Evolutionary conservation across 495 filamentous ascomycete genomes (phyloP).

Genomic region (Cudoniella acicularis): DNA sequence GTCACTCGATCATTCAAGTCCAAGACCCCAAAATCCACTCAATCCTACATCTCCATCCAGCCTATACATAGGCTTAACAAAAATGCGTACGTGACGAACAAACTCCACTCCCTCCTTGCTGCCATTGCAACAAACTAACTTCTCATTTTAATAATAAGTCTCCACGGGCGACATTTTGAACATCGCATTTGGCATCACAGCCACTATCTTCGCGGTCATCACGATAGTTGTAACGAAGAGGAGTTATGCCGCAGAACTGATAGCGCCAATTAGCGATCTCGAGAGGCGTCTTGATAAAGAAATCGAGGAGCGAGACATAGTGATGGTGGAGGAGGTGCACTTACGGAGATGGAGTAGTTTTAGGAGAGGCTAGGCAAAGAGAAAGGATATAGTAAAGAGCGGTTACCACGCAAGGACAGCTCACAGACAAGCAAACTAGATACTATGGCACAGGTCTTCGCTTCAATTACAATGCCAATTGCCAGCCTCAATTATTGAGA

Average conservation of each 20-base stretch:
- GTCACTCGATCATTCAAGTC: no score
- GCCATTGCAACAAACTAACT: neutral
- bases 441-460: no score
- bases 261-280: neutral
- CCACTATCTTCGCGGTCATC: slow-evolving; percentile 5
- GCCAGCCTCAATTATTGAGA: no score
- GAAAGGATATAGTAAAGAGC: neutral
- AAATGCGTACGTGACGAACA: no score
- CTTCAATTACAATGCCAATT: no score
- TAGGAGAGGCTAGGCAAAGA: neutral
- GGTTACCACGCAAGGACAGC: no score
- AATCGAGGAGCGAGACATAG: neutral
- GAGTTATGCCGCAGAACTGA: neutral
- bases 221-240: slow-evolving; percentile 1
- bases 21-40: no score
- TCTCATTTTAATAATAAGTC: slow-evolving; percentile 1
- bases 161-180: slow-evolving; percentile 11
- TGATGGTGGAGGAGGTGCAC: neutral
- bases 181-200: slow-evolving; percentile 11
- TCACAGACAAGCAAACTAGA: no score
- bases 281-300: neutral
- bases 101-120: no score
- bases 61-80: no score
- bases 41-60: no score
- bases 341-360: neutral